Conservation (phyloP, 352 stramenopile species). For the Achlya hypogyna region DNA sequence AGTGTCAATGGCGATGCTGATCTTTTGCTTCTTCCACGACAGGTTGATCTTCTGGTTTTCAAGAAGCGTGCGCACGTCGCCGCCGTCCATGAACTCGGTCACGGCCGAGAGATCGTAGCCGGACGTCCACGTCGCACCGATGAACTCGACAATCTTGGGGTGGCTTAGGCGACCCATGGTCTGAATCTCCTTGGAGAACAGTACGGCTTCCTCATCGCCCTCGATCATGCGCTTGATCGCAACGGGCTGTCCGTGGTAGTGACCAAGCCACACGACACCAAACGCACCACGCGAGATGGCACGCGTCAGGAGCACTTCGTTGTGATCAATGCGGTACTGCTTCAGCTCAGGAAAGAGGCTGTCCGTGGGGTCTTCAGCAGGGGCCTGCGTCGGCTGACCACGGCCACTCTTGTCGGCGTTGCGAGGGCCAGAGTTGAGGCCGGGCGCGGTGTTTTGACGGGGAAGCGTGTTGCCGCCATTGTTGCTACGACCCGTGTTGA, state of each 20-base stretch:
- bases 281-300: constrained; percentile 78
- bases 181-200: constrained; percentile 72
- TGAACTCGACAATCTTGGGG: constrained; percentile 79
- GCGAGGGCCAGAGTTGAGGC: not conserved
- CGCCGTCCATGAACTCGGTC: constrained; percentile 82
- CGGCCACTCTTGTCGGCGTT: not conserved
- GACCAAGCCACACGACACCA: constrained; percentile 73
- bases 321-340: constrained; percentile 70
- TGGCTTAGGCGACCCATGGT: constrained; percentile 74
- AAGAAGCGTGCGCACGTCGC: constrained; percentile 71
- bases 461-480: not conserved
- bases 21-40: constrained; percentile 74
- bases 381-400: not conserved
- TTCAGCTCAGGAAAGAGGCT: constrained; percentile 63
- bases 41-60: constrained; percentile 76
- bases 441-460: not conserved
- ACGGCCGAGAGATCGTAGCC: constrained; percentile 64
- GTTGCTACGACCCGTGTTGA: not conserved
- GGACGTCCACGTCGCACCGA: constrained; percentile 77
- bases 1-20: constrained; percentile 77
- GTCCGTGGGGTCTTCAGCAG: constrained; percentile 28
- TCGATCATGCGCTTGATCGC: constrained; percentile 85
- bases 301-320: constrained; percentile 68
- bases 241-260: constrained; percentile 79
- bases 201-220: constrained; percentile 50